phyloP scores from a whole-genome alignment of 1,284 basidiomycete species.

The Naganishia cerealis region DNA sequence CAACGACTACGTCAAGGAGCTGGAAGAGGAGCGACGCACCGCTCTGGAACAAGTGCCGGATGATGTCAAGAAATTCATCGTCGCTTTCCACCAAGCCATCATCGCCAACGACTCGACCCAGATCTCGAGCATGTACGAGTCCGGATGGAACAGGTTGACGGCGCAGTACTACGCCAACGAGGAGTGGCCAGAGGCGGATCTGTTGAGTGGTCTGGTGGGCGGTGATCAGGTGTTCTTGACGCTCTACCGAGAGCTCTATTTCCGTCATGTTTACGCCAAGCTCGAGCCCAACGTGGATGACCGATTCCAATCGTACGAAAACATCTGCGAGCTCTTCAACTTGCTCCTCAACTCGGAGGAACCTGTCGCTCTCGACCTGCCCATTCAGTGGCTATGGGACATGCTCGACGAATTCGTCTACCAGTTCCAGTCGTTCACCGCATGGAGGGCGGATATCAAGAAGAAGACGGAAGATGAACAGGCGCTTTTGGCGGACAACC shows the following conservation, averaged over 20 bases:
- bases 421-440: conserved; percentile 94
- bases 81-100: conserved; percentile 79
- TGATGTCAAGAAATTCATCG: conserved; percentile 67
- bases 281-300: conserved; percentile 94
- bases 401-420: conserved; percentile 99
- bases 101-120: conserved; percentile 81
- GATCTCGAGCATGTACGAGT: conserved; percentile 89
- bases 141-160: conserved; percentile 92
- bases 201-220: conserved; percentile 88
- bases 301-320: conserved; percentile 97
- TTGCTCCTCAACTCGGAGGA: conserved; percentile 92
- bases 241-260: conserved; percentile 76
- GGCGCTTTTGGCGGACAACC: conserved; percentile 69
- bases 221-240: conserved; percentile 91
- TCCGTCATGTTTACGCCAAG: conserved; percentile 85
- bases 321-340: conserved; percentile 97
- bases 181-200: conserved; percentile 97
- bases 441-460: conserved; percentile 81
- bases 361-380: conserved; percentile 85
- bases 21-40: conserved; percentile 43
- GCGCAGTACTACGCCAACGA: conserved; percentile 84
- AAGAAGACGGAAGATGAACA: conserved; percentile 88
- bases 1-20: conserved; percentile 43
- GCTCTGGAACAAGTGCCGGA: conserved; percentile 51
- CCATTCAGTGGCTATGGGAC: conserved; percentile 97